phyloP scores from a whole-genome alignment of 192 early-diverging fungal genomes.

The Backusella westeae region DNA sequence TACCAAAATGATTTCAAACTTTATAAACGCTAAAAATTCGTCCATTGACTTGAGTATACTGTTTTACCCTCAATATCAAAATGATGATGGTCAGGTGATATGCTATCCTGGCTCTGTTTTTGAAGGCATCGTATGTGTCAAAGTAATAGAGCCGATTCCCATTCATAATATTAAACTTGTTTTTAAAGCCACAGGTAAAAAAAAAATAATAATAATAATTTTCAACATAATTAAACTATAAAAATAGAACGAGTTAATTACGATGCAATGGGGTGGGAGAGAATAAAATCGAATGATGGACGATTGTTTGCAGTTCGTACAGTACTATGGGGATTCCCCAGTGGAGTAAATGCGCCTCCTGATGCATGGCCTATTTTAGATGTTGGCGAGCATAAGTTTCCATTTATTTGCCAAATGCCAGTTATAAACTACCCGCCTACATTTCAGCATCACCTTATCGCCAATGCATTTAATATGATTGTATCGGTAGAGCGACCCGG shows the following conservation, averaged over 20 bases:
- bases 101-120: slow-evolving; percentile 31
- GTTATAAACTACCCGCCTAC: slow-evolving; percentile 31
- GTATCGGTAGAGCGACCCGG: slow-evolving; percentile 9
- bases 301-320: slow-evolving; percentile 29
- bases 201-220: not conserved
- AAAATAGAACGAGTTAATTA: slow-evolving; percentile 28
- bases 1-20: not conserved
- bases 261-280: slow-evolving; percentile 29
- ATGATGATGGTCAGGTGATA: not conserved
- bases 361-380: slow-evolving; percentile 15
- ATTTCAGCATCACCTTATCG: slow-evolving; percentile 21
- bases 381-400: slow-evolving; percentile 20
- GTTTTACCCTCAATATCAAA: slow-evolving; percentile 12
- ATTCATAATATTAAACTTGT: too few species aligned
- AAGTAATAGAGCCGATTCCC: slow-evolving; percentile 5
- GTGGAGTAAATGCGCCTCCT: not conserved
- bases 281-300: slow-evolving; percentile 12
- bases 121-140: slow-evolving; percentile 18
- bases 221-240: not conserved
- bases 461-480: slow-evolving; percentile 15
- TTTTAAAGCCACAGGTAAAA: too few species aligned
- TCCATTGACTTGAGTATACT: not conserved
- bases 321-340: slow-evolving; percentile 7
- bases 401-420: slow-evolving; percentile 32
- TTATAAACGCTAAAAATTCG: slow-evolving; percentile 18